Base-by-base conservation (phyloP, 2,329 filamentous ascomycete genomes). In the Uncinocarpus reesii region DNA sequence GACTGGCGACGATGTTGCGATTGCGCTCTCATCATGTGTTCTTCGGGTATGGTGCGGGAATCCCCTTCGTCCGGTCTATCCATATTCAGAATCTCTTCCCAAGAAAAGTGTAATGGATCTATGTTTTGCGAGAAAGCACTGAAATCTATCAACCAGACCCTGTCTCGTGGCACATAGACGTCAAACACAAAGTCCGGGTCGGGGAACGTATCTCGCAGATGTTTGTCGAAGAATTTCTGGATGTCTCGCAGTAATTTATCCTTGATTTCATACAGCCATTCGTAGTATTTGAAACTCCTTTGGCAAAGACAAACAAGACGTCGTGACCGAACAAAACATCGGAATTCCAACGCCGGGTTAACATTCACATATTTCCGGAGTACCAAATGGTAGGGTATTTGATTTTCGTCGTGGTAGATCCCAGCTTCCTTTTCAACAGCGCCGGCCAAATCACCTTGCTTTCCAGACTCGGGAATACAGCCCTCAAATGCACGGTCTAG, bases 111-210 rank as follows among this genome's bases (percentile, higher is more conserved):
- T 37, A 96, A 66, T 3, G 86, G 83, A 68, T 98, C 92, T 0
- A 92, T 98, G 52, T 86, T 75, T 35, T 80, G 78, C 1, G 90
- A 90, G 86, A 90, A 98, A 0, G 92, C 87, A 60, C 96, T 96
- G 60, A 98, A 84, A 62, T 98, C 92, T 42, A 98, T 83, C 8
- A 98, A 72, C 70, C 88, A 84, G 1, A 93, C 85, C 41, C 79
- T 76, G 42, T 86, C 79, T 48, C 93, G 77, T 1, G 83, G 65
- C 1, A 98, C 77, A 61, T 98, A 96, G 36, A 95, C 83, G 62
- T 98, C 92, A 59, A 98, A 95, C 0, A 80, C 78, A 58, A 95
- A 96, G 63, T 79, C 83, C 2, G 78, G 74, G 53, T 96, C 90
- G 0, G 85, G 84, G 58, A 96, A 96, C 0, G 80, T 84, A 55